Conservation (phyloP, 345 rosid genomes). For the Bruguiera sexangula region DNA sequence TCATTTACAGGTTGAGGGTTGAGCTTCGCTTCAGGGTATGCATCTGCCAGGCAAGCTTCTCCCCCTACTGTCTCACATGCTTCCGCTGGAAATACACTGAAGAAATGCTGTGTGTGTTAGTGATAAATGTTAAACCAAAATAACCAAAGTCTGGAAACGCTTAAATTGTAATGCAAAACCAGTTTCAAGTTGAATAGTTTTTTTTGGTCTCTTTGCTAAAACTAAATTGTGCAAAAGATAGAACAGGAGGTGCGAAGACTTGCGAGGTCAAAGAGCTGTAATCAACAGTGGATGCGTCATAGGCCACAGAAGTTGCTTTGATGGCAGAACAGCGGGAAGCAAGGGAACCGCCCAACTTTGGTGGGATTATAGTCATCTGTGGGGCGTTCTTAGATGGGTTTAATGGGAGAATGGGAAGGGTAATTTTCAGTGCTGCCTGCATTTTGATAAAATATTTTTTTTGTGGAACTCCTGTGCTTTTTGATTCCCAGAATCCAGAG, state of each 20-base stretch:
- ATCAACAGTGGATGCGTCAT: constrained; percentile 42
- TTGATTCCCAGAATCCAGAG: not conserved
- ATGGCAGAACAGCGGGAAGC: constrained; percentile 11
- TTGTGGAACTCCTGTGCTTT: too few species aligned
- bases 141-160: too few species aligned
- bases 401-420: constrained; percentile 21
- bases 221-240: not conserved
- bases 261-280: constrained; percentile 53
- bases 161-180: too few species aligned
- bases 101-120: not conserved
- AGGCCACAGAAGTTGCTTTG: constrained; percentile 30
- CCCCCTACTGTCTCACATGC: constrained; percentile 76
- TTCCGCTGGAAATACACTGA: constrained; percentile 77
- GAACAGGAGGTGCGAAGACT: constrained; percentile 7
- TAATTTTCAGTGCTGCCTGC: constrained; percentile 40
- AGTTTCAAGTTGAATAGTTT: too few species aligned
- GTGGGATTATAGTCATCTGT: constrained; percentile 6
- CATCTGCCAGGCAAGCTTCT: constrained; percentile 61
- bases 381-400: constrained; percentile 24
- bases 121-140: not conserved
- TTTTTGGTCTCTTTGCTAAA: too few species aligned
- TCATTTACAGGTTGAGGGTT: constrained; percentile 15
- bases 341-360: constrained; percentile 12
- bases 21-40: constrained; percentile 56
- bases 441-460: constrained; percentile 15